A percentile compares a stretch with the other conserved stretches of the same genome.
phyloP scores from a whole-genome alignment of 2,329 filamentous ascomycete species.

The Calonectria leucothoes region DNA sequence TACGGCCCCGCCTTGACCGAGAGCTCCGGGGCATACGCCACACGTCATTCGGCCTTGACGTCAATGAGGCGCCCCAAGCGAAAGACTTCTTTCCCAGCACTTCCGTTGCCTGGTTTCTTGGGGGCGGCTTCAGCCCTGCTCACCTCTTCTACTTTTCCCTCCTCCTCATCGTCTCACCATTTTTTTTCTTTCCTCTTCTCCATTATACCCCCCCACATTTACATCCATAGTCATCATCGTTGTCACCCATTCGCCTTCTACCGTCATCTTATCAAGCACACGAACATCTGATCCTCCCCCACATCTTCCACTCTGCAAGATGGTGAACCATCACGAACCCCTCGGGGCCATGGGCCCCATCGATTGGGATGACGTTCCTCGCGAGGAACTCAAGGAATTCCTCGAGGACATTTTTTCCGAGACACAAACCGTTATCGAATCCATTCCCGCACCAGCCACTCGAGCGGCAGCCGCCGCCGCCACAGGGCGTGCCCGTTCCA shows the following conservation, averaged over 20 bases:
- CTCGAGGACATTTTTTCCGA: slow-evolving; percentile 71
- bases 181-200: background rate
- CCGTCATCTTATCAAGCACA: background rate
- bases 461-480: slow-evolving; percentile 55
- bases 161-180: background rate
- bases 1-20: slow-evolving; percentile 4
- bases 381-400: slow-evolving; percentile 64
- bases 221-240: background rate
- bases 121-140: background rate
- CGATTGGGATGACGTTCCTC: slow-evolving; percentile 60
- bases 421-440: slow-evolving; percentile 79
- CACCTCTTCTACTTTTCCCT: background rate
- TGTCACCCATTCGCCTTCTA: background rate
- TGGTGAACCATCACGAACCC: slow-evolving; percentile 70
- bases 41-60: slow-evolving; percentile 17
- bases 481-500: slow-evolving; percentile 62
- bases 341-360: slow-evolving; percentile 67
- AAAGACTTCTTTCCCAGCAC: slow-evolving; percentile 11
- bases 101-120: slow-evolving; percentile 5
- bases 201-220: background rate
- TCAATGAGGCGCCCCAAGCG: slow-evolving; percentile 22
- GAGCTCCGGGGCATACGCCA: slow-evolving; percentile 5
- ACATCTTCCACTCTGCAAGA: slow-evolving; percentile 41
- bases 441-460: slow-evolving; percentile 67
- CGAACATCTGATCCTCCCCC: background rate